Evolutionary conservation across 2,329 filamentous ascomycete species (phyloP), one percentile per base, ranked within the genome.

Genomic region (Purpureocillium lavendulum): DNA sequence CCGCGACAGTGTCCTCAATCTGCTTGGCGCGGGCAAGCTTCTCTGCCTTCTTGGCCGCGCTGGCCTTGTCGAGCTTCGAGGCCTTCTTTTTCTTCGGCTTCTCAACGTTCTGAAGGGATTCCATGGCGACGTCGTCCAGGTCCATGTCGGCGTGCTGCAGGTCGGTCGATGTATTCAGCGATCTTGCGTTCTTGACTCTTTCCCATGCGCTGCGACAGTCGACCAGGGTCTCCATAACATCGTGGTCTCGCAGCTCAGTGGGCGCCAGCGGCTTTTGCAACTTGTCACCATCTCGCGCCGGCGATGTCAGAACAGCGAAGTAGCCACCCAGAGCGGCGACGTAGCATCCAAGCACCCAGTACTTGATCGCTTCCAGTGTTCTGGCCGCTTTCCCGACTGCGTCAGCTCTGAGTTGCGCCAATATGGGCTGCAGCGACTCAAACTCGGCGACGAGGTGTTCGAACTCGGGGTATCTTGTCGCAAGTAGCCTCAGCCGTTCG

Each of bases 321-420:
- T 98, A 98, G 78, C 95, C 89, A 36, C 85, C 82, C 49, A 98
- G 70, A 1, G 87, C 75, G 33, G 85, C 87, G 17, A 97, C 70
- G 56, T 98, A 97, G 43, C 88, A 86, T 5, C 86, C 82, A 30
- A 94, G 69, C 10, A 89, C 80, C 59, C 87, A 81, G 56, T 84
- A 82, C 58, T 90, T 92, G 42, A 87, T 71, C 8, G 80, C 69
- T 16, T 75, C 67, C n/a, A 82, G 59, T 2, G 77, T 76, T 41
- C 65, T 70, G 43, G 58, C 64, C 10, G 64, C 60, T 51, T 69
- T 70, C 7, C 63, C 65, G 39, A 77, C 69, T 1, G 80, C 77
- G 24, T 73, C 68, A 36, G 74, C 67, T 36, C 79, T 75, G 34
- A 82, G 67, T 8, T 71, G 64, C 10, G 67, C 65, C 8, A 92